These are phyloP conservation scores for Evernia prunastri DNA, from an alignment of 495 filamentous ascomycete species.

Conservation along the genomic window DNA sequence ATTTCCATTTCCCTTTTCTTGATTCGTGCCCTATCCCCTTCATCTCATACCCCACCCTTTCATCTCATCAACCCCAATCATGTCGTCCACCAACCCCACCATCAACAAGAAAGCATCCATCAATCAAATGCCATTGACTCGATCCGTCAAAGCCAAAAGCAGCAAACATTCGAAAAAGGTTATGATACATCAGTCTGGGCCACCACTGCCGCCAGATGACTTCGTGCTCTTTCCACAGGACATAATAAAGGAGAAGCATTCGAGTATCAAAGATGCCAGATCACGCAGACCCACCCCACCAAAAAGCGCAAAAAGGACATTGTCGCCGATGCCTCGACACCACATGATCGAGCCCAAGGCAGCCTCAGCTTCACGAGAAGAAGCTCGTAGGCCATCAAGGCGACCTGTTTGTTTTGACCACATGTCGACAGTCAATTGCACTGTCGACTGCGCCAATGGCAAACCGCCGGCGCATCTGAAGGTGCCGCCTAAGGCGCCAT, in stretches of 20 bases:
- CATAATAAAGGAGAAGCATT: slow-evolving; percentile 2
- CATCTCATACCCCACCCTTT: slow-evolving; percentile 1
- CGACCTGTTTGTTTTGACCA: slow-evolving; percentile 11
- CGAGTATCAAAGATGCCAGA: background rate
- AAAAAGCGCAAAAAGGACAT: slow-evolving; percentile 6
- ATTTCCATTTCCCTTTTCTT: background rate
- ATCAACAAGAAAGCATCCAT: background rate
- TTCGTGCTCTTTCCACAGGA: slow-evolving; percentile 13
- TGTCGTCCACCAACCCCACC: slow-evolving; percentile 11
- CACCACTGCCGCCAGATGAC: slow-evolving; percentile 19
- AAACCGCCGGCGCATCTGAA: background rate
- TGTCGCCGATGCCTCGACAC: slow-evolving; percentile 2
- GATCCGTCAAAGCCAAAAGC: slow-evolving; percentile 3
- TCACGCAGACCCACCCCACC: background rate
- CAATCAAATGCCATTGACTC: slow-evolving; percentile 10
- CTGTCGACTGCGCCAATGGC: slow-evolving; percentile 10
- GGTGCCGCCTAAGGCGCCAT: slow-evolving; percentile 14
- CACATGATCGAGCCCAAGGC: slow-evolving; percentile 5
- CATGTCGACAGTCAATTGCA: slow-evolving; percentile 13
- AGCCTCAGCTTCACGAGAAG: background rate
- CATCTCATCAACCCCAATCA: slow-evolving; percentile 13
- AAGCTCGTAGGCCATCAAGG: slow-evolving; percentile 1
- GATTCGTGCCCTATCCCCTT: background rate
- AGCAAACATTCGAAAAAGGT: slow-evolving; percentile 12
- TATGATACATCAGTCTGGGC: slow-evolving; percentile 1